Evolutionary conservation across 2,329 filamentous ascomycete species (phyloP).

Genomic region (Neonectria magnoliae): DNA sequence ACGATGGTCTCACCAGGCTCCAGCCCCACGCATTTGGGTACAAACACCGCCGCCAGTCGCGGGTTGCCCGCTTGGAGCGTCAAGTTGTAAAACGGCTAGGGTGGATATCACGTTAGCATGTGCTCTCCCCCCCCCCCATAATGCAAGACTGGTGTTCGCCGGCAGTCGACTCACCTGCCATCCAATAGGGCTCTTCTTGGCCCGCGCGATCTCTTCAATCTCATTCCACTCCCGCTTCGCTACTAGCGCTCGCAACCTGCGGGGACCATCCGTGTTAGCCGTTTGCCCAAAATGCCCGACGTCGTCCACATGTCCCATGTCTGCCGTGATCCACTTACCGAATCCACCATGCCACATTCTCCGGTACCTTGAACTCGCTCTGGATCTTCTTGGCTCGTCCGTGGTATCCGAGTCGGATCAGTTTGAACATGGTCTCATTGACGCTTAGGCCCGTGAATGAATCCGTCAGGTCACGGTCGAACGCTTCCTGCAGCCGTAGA

Average conservation of each 20-base stretch:
- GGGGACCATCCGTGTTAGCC: slow-evolving; percentile 32
- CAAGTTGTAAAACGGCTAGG: slow-evolving; percentile 89
- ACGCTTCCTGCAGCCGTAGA: slow-evolving; percentile 84
- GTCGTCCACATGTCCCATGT: slow-evolving; percentile 18
- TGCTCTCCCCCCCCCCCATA: neutral
- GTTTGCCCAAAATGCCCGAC: slow-evolving; percentile 15
- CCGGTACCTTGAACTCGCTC: slow-evolving; percentile 90
- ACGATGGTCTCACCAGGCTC: slow-evolving; percentile 76
- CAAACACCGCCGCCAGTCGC: slow-evolving; percentile 82
- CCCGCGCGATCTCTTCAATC: slow-evolving; percentile 83
- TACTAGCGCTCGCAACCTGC: slow-evolving; percentile 84
- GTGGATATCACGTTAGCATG: slow-evolving; percentile 26
- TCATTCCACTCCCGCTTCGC: slow-evolving; percentile 92
- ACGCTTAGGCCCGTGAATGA: slow-evolving; percentile 85
- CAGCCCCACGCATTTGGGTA: slow-evolving; percentile 84
- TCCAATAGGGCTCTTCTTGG: slow-evolving; percentile 89
- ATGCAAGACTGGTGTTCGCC: neutral
- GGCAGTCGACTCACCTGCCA: slow-evolving; percentile 79
- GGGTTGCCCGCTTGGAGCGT: slow-evolving; percentile 89
- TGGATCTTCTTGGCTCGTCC: slow-evolving; percentile 89
- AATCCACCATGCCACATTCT: slow-evolving; percentile 91
- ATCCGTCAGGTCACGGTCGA: slow-evolving; percentile 84
- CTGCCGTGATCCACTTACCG: slow-evolving; percentile 55
- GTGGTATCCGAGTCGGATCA: slow-evolving; percentile 83
- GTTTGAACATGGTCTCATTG: slow-evolving; percentile 91